phyloP scores from a whole-genome alignment of 1,284 basidiomycete genomes.

The Microbotryum violaceum region DNA sequence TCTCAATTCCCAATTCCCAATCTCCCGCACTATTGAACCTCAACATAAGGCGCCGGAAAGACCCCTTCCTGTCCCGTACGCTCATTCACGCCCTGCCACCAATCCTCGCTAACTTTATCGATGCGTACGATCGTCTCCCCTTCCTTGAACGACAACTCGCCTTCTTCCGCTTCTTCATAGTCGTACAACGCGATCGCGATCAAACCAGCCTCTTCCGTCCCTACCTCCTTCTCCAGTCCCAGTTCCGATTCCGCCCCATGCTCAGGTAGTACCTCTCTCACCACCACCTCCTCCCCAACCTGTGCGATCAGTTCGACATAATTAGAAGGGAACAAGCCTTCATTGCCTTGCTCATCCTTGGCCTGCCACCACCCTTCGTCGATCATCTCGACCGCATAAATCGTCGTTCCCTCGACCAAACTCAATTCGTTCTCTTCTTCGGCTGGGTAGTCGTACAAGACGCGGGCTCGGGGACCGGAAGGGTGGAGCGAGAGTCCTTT shows the following conservation, averaged over 20 bases:
- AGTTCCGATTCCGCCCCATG: slow-evolving; percentile 34
- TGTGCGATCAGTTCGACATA: slow-evolving; percentile 66
- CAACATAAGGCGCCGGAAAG: slow-evolving; percentile 60
- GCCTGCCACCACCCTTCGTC: slow-evolving; percentile 79
- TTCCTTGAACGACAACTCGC: slow-evolving; percentile 75
- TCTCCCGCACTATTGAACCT: slow-evolving; percentile 13
- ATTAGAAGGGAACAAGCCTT: slow-evolving; percentile 72
- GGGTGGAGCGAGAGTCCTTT: background rate
- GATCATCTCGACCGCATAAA: slow-evolving; percentile 73
- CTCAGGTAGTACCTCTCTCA: slow-evolving; percentile 42
- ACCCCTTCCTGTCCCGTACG: slow-evolving; percentile 33
- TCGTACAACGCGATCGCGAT: slow-evolving; percentile 67
- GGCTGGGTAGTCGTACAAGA: slow-evolving; percentile 67
- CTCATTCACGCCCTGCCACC: slow-evolving; percentile 71
- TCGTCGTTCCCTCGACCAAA: slow-evolving; percentile 68
- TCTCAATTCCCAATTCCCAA: too few relatives aligned
- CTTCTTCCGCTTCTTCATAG: slow-evolving; percentile 79
- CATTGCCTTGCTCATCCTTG: slow-evolving; percentile 55
- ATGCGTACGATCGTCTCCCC: slow-evolving; percentile 68
- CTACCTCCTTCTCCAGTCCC: slow-evolving; percentile 38
- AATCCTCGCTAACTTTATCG: slow-evolving; percentile 63
- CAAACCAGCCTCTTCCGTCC: slow-evolving; percentile 44
- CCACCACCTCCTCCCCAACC: slow-evolving; percentile 19
- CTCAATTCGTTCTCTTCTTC: slow-evolving; percentile 77
- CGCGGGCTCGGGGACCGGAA: slow-evolving; percentile 45